Evolutionary conservation across 2,329 filamentous ascomycete species (phyloP), one percentile per base, ranked within the genome.

Genomic region (Penicillium sp.): DNA sequence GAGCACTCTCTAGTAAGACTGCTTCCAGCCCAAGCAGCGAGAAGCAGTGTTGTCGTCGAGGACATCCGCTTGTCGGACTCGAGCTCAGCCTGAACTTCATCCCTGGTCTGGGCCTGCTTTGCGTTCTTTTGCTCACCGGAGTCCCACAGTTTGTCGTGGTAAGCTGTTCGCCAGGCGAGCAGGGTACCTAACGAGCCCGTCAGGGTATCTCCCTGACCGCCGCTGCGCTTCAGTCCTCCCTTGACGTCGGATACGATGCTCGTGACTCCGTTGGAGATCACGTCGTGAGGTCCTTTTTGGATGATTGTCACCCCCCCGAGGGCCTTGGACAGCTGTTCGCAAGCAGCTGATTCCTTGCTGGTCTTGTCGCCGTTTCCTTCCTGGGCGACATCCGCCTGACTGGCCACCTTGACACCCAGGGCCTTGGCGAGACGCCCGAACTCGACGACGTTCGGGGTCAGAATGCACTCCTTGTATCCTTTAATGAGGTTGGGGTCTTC

Each of bases 391-490:
- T 70, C 69, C 13, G 62, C 66, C 39, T 63, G 65, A 38, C 64
- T 71, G 5, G 65, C 62, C 0, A 81, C 77, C 53, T 90, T 81
- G 48, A 96, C 76, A 3, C 84, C 83, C 52, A 94, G 79, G 2
- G 84, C 81, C 70, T 90, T 87, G 52, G 90, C 92, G 38, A 99
- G 72, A 11, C 92, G 80, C 1, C 82, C 85, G 67, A 97, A 97
- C 71, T 99, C 94, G 4, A 95, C 90, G 0, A 96, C 88, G 58
- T 99, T 99, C 1, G 94, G 94, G 38, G 94, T 99, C 51, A 99
- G 75, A 47, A 99, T 90, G 46, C 90, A 95, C 54, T 89, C 83
- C 42, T 79, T 80, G 75, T 92, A 97, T 0, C 91, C 92, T 20
- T 83, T 80, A 1, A 99, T 83, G 0, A 97, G 75, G 30, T 85